Evolutionary conservation across 2,329 filamentous ascomycete genomes (phyloP).

Genomic region (Thielaviopsis ethacetica): DNA sequence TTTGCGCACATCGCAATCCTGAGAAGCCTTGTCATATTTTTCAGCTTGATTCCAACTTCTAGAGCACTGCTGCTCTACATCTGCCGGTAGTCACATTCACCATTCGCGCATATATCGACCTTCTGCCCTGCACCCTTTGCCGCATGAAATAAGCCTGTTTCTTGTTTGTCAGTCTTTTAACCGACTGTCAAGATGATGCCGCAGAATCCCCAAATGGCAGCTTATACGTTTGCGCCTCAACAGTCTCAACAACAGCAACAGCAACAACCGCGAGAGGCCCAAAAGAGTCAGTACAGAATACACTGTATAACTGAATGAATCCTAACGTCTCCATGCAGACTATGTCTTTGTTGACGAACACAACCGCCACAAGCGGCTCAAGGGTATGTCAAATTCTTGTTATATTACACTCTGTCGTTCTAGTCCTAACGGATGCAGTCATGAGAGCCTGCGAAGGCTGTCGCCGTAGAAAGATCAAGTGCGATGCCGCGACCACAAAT

Average conservation of each 20-base stretch:
- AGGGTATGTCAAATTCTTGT: conserved; percentile 41
- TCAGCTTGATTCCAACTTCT: neutral
- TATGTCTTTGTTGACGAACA: conserved; percentile 99
- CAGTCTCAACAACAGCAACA: conserved; percentile 31
- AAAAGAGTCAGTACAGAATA: conserved; percentile 6
- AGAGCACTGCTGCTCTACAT: neutral
- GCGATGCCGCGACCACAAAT: conserved; percentile 91
- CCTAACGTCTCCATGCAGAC: conserved; percentile 38
- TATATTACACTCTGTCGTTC: neutral
- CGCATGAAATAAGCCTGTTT: neutral
- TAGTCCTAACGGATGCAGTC: conserved; percentile 34
- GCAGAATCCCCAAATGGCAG: conserved; percentile 54
- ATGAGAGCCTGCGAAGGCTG: conserved; percentile 97
- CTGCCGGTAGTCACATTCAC: neutral
- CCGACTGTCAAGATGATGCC: conserved; percentile 44
- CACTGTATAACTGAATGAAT: conserved; percentile 3
- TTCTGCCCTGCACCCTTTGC: neutral
- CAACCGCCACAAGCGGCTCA: conserved; percentile 90
- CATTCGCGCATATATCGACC: neutral
- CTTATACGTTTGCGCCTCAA: conserved; percentile 58
- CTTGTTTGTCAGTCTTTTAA: conserved; percentile 34
- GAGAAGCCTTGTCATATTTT: neutral
- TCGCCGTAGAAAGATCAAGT: conserved; percentile 90
- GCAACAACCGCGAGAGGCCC: conserved; percentile 18
- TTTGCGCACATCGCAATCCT: neutral